Evolutionary conservation across 78 protist species (phyloP), one percentile per base, ranked within the genome.

Genomic region (Dictyostelium firmibasis): DNA sequence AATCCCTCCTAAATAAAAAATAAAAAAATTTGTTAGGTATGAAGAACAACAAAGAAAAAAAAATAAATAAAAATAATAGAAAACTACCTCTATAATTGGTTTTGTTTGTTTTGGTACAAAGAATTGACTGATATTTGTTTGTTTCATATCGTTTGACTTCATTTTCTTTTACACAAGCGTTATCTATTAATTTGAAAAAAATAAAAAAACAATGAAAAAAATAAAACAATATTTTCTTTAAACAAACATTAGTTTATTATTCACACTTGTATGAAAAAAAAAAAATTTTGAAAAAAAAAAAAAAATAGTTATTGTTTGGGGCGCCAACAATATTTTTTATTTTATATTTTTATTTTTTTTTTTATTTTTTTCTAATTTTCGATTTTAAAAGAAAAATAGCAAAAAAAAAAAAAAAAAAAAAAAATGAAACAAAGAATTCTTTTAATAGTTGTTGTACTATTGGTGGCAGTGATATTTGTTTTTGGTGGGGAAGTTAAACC

Each of bases 71-170:
- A 23, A 25, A 67, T 9, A n/a, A 62, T 7, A 3, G n/a, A 60
- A 60, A 60, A 23, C 20, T 62, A 41, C 83, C 83, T 41, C 60
- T 16, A 43, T 33, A 41, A 77, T 47, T 41, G 50, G 83, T 25
- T 41, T 25, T n/a, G 33, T 7, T 41, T 35, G n/a, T 7, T 16
- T 23, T 14, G 83, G 8, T 14, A 29, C 13, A 43, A 77, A 77
- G n/a, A 77, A 77, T 8, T 18, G 31, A 77, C 60, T 77, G 5
- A 77, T 77, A 77, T 35, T 77, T 43, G 83, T 77, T 77, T 77
- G 83, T 41, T 77, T 77, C 83, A 77, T 77, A 57, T 57, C 20
- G 7, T 57, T 57, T 38, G 67, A 9, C 9, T 57, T 57, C 67
- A 57, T 57, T 57, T 44, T 10, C 7, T 41, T 41, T 41, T 41